These are phyloP conservation scores for Urochloa ruziziensis DNA, from an alignment of 176 grass and related monocot genomes.

Conservation along the genomic window DNA sequence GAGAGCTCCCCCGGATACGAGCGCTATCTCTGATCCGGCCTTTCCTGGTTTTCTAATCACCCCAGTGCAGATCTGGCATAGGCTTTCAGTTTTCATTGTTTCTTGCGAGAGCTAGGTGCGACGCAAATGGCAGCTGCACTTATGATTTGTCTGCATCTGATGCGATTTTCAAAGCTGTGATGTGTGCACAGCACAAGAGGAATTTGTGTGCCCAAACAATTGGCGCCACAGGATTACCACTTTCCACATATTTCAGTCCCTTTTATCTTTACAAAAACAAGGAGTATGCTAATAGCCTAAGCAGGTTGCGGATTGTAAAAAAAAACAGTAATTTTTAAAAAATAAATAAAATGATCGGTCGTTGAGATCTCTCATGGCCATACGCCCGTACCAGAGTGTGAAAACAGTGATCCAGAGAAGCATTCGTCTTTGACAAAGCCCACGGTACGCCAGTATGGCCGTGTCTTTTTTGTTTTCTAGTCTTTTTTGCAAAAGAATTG, in stretches of 20 bases:
- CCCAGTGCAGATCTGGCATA: background rate
- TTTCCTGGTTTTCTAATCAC: background rate
- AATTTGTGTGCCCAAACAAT: too few species aligned
- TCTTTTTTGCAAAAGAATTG: too few species aligned
- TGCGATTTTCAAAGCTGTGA: too few species aligned
- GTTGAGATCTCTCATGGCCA: background rate
- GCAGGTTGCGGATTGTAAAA: too few species aligned
- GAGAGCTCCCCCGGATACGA: slow-evolving; percentile 42
- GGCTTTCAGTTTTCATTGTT: background rate
- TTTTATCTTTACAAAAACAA: too few species aligned
- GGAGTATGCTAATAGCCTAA: too few species aligned
- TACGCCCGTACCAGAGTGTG: background rate
- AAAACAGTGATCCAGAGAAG: background rate
- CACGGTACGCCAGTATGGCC: background rate
- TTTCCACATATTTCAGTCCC: too few species aligned
- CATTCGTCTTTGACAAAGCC: slow-evolving; percentile 17
- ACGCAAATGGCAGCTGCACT: background rate
- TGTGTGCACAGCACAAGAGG: too few species aligned
- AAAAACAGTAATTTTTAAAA: too few species aligned
- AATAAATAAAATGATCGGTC: background rate
- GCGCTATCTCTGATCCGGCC: slow-evolving; percentile 16
- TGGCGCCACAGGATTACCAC: too few species aligned
- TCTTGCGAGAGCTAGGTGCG: background rate
- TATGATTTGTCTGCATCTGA: background rate
- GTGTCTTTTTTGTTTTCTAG: too few species aligned